Percentiles rank a stretch among this genome's conserved stretches.
phyloP scores from a whole-genome alignment of 345 rosid species.

The Microthlaspi erraticum region DNA sequence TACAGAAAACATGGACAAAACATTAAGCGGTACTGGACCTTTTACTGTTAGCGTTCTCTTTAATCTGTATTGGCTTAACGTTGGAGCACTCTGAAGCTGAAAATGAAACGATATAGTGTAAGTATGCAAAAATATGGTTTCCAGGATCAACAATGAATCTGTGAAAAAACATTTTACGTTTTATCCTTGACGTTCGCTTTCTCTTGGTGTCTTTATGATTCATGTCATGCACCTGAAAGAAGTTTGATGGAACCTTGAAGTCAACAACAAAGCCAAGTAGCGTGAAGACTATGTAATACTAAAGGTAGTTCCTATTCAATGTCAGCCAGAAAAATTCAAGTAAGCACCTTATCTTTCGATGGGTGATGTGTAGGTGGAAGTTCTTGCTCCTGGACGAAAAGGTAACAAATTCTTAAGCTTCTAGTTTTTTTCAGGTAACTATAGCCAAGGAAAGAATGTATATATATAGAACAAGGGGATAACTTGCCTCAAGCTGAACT shows the following conservation, averaged over 20 bases:
- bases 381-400: conserved; percentile 48
- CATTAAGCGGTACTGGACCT: conserved; percentile 45
- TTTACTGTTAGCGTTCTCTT: conserved; percentile 48
- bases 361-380: conserved; percentile 26
- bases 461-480: neutral
- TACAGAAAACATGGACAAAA: conserved; percentile 5
- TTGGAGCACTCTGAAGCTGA: conserved; percentile 47
- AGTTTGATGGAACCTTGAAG: conserved; percentile 47
- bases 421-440: conserved; percentile 6
- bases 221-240: conserved; percentile 32
- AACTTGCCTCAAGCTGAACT: conserved; percentile 40
- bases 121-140: conserved; percentile 7
- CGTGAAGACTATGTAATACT: conserved; percentile 25
- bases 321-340: neutral
- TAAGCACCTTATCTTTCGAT: conserved; percentile 47
- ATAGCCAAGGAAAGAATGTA: neutral
- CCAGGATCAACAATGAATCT: conserved; percentile 16
- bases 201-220: conserved; percentile 47
- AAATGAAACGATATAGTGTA: conserved; percentile 25
- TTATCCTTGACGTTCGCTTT: conserved; percentile 48
- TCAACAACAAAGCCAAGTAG: conserved; percentile 36
- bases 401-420: conserved; percentile 24
- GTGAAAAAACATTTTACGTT: conserved; percentile 41
- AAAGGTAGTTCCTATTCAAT: neutral
- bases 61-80: conserved; percentile 37